Conservation (phyloP, 176 grass and related monocot species). For the Oryza nivara region DNA sequence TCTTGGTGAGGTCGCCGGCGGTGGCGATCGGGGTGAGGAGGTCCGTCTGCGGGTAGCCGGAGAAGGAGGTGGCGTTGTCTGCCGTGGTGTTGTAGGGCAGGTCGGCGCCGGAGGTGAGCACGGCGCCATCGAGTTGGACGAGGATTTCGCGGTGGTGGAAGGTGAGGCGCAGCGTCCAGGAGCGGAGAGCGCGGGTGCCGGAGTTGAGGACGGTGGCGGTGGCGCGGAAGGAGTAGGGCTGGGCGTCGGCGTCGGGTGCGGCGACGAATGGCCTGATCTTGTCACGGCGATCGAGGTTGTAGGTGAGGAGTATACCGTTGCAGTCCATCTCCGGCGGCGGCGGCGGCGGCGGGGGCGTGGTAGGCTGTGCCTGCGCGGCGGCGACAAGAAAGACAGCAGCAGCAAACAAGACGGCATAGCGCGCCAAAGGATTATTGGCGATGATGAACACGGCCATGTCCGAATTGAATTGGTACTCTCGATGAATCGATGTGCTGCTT, state of each 20-base stretch:
- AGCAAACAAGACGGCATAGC: not conserved
- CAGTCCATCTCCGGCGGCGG: constrained; percentile 46
- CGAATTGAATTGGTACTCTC: not conserved
- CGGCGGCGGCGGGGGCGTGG: constrained; percentile 28
- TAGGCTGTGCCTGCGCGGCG: not conserved
- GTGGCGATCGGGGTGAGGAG: constrained; percentile 76
- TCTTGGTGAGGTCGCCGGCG: constrained; percentile 52
- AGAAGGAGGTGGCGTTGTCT: constrained; percentile 43
- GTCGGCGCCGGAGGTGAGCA: constrained; percentile 56
- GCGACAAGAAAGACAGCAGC: not conserved
- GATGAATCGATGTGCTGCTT: no score
- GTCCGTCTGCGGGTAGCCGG: constrained; percentile 73
- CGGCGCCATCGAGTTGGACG: constrained; percentile 50
- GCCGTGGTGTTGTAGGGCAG: constrained; percentile 69
- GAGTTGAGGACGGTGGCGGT: constrained; percentile 65
- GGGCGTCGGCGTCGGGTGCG: not conserved
- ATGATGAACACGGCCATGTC: not conserved
- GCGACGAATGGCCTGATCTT: constrained; percentile 66
- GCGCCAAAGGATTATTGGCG: not conserved
- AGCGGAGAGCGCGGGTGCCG: constrained; percentile 48
- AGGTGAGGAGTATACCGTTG: constrained; percentile 71
- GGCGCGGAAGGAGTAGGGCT: constrained; percentile 72
- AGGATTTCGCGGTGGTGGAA: constrained; percentile 70
- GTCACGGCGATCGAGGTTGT: constrained; percentile 45
- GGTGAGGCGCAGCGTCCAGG: constrained; percentile 53